Percentiles rank a stretch among this genome's conserved stretches.
These are phyloP conservation scores for Cyclospora cayetanensis DNA, from an alignment of 169 alveolate genomes.

Conservation along the genomic window DNA sequence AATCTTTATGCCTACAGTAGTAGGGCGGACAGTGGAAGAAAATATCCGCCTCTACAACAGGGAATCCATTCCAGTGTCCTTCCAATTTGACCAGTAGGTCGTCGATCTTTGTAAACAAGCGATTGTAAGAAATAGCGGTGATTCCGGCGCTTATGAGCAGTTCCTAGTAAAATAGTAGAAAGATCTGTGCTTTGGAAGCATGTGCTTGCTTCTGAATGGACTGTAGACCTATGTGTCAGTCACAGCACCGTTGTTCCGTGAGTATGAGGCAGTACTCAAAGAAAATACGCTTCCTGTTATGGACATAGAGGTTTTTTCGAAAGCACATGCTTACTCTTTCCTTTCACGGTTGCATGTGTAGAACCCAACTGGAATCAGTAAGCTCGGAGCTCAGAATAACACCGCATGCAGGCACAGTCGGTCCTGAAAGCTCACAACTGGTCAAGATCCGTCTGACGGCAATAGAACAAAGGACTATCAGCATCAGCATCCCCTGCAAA, in stretches of 20 bases:
- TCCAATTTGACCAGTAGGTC: slow-evolving; percentile 82
- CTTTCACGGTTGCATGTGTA: slow-evolving; percentile 66
- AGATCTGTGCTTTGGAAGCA: too few relatives aligned
- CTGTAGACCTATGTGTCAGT: too few relatives aligned
- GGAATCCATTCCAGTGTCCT: slow-evolving; percentile 92
- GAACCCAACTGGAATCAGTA: slow-evolving; percentile 16
- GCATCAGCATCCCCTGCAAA: slow-evolving; percentile 89
- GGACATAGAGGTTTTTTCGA: too few relatives aligned
- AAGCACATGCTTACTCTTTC: not conserved
- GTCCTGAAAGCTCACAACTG: slow-evolving; percentile 16
- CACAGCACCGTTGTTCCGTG: too few relatives aligned
- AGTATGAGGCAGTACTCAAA: too few relatives aligned
- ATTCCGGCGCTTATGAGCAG: too few relatives aligned
- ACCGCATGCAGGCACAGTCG: slow-evolving; percentile 34
- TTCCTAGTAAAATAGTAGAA: too few relatives aligned
- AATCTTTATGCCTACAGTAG: slow-evolving; percentile 91
- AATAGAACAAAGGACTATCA: slow-evolving; percentile 86
- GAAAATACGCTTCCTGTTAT: too few relatives aligned
- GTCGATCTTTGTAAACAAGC: too few relatives aligned
- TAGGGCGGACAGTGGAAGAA: slow-evolving; percentile 92
- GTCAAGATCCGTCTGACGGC: slow-evolving; percentile 81
- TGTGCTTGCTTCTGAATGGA: too few relatives aligned
- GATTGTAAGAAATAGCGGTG: too few relatives aligned
- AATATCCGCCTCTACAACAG: slow-evolving; percentile 87
- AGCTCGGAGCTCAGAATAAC: slow-evolving; percentile 24